phyloP scores from a whole-genome alignment of 139 green algal species.

The Asterochloris sp. region DNA sequence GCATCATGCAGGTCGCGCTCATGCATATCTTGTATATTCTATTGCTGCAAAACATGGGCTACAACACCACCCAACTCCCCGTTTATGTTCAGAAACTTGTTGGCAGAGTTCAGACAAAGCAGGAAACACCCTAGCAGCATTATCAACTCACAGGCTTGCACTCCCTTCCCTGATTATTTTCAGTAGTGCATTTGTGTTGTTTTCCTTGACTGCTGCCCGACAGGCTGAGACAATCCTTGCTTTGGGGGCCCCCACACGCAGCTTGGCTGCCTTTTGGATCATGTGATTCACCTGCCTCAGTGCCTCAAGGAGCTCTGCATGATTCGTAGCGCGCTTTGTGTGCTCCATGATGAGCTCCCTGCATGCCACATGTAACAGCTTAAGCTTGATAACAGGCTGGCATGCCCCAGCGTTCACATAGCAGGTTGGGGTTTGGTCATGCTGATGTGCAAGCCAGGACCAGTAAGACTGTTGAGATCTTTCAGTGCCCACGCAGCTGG shows the following conservation, averaged over 20 bases:
- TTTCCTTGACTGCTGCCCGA: conserved; percentile 60
- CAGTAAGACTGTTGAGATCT: not conserved
- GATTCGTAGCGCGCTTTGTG: conserved; percentile 62
- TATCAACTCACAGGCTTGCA: not conserved
- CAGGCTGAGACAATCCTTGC: conserved; percentile 53
- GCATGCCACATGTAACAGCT: not conserved
- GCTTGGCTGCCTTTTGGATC: conserved; percentile 62
- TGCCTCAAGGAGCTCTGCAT: conserved; percentile 51
- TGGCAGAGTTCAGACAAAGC: not conserved
- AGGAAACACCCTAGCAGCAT: not conserved
- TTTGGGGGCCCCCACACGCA: conserved; percentile 47
- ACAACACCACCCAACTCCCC: conserved; percentile 15
- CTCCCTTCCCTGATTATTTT: conserved; percentile 56
- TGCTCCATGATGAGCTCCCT: conserved; percentile 70
- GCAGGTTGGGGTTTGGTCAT: not conserved
- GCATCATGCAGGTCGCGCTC: conserved; percentile 59
- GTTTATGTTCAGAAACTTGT: conserved; percentile 17
- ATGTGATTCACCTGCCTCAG: conserved; percentile 71
- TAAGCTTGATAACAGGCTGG: not conserved
- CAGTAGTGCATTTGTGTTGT: conserved; percentile 55
- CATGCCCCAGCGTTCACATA: not conserved
- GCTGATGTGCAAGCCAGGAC: not conserved
- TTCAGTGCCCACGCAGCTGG: not conserved
- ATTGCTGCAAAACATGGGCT: conserved; percentile 46
- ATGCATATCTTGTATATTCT: conserved; percentile 72